phyloP scores from a whole-genome alignment of 495 filamentous ascomycete species.

The Lichina pygmaea region DNA sequence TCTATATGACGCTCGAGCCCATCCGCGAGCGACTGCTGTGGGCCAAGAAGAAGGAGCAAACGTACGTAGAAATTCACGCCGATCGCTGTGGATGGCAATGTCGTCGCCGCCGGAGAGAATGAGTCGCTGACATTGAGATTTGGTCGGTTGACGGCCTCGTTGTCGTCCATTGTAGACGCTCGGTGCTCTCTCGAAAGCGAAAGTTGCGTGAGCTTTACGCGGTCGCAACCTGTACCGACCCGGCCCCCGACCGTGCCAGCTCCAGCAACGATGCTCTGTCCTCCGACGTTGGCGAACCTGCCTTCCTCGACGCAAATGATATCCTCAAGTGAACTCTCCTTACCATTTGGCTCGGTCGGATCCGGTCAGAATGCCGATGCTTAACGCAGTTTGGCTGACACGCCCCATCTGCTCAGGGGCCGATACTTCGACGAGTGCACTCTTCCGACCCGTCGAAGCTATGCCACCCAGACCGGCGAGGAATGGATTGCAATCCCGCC shows the following conservation, averaged over 20 bases:
- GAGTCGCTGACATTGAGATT: conserved; percentile 11
- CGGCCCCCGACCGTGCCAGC: conserved; percentile 16
- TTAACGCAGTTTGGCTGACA: neutral
- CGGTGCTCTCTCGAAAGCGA: conserved; percentile 52
- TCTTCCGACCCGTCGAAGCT: conserved; percentile 22
- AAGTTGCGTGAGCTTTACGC: conserved; percentile 60
- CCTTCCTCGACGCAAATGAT: conserved; percentile 48
- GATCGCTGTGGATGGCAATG: conserved; percentile 1
- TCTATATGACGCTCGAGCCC: conserved; percentile 14
- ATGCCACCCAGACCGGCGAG: neutral
- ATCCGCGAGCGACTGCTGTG: conserved; percentile 28
- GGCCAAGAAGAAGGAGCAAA: conserved; percentile 34
- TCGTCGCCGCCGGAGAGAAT: conserved; percentile 9
- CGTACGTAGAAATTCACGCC: conserved; percentile 18
- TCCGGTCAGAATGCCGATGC: neutral
- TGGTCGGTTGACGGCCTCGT: conserved; percentile 10
- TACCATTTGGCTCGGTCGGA: too few relatives aligned
- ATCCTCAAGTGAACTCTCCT: conserved; percentile 39
- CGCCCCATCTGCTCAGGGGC: conserved; percentile 21
- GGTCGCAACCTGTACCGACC: conserved; percentile 19
- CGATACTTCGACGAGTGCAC: conserved; percentile 42
- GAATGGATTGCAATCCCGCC: neutral
- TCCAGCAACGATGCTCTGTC: conserved; percentile 22
- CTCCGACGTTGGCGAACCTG: conserved; percentile 21
- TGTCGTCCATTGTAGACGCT: conserved; percentile 25